A percentile compares a stretch with the other conserved stretches of the same genome.
These are phyloP conservation scores for Misopates orontium DNA, from an alignment of 257 asterid species.

Conservation along the genomic window DNA sequence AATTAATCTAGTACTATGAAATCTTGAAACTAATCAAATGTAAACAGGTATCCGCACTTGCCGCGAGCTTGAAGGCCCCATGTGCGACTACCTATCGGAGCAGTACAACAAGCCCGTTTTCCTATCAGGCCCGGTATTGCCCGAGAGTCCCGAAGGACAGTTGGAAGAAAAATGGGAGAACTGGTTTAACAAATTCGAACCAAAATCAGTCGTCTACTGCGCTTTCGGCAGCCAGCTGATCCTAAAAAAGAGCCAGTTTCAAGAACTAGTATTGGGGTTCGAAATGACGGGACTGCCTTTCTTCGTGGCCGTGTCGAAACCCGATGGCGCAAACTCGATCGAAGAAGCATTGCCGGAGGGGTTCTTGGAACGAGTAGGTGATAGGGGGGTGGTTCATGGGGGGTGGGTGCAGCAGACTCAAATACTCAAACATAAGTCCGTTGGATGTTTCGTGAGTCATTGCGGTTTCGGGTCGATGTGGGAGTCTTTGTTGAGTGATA, in stretches of 20 bases:
- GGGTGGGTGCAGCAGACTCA: constrained; percentile 80
- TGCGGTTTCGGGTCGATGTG: constrained; percentile 93
- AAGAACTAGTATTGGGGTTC: constrained; percentile 63
- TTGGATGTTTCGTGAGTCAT: constrained; percentile 89
- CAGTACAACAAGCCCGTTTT: constrained; percentile 59
- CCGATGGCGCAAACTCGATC: constrained; percentile 45
- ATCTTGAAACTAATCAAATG: too few relatives aligned
- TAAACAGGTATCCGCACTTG: constrained; percentile 48
- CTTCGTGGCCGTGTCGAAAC: constrained; percentile 58
- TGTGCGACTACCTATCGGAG: constrained; percentile 55
- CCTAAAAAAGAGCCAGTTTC: constrained; percentile 50
- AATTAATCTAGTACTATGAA: too few relatives aligned
- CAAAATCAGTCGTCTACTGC: constrained; percentile 52
- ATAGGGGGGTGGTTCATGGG: constrained; percentile 54
- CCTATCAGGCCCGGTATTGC: constrained; percentile 68
- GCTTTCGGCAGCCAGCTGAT: constrained; percentile 69
- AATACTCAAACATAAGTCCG: constrained; percentile 63
- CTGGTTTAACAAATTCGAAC: constrained; percentile 54
- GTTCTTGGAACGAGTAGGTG: constrained; percentile 57
- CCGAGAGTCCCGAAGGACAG: constrained; percentile 33
- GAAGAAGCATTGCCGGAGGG: constrained; percentile 83
- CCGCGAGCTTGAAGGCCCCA: constrained; percentile 64
- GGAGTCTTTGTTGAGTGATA: constrained; percentile 71
- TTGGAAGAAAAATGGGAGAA: constrained; percentile 53
- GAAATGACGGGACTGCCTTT: constrained; percentile 76